Evolutionary conservation across 768 basidiomycete species (phyloP).

Genomic region (Tylopilus balloui): DNA sequence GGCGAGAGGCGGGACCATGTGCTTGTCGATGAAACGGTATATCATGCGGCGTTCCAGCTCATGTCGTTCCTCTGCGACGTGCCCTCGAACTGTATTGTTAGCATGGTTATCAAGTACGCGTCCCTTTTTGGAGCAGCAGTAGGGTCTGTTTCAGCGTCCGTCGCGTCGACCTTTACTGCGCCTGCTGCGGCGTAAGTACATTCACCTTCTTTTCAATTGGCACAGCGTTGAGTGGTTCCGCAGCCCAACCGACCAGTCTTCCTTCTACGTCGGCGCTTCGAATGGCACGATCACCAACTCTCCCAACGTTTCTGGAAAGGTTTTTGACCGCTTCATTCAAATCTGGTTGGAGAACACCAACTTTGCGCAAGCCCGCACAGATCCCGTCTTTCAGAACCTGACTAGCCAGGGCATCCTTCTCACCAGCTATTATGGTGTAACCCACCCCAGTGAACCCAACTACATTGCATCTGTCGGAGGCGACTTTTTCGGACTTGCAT

Average conservation of each 20-base stretch:
- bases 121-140: slow-evolving; percentile 13
- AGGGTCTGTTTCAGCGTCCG: slow-evolving; percentile 21
- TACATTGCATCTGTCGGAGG: slow-evolving; percentile 47
- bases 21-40: slow-evolving; percentile 5
- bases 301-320: slow-evolving; percentile 37
- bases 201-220: background rate
- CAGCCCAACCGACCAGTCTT: slow-evolving; percentile 28
- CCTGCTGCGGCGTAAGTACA: slow-evolving; percentile 27
- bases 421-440: slow-evolving; percentile 43
- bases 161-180: slow-evolving; percentile 25
- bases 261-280: slow-evolving; percentile 40
- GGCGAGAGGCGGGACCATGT: slow-evolving; percentile 8
- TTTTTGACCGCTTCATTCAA: slow-evolving; percentile 46
- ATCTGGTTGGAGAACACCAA: slow-evolving; percentile 68
- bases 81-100: slow-evolving; percentile 13
- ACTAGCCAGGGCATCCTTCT: slow-evolving; percentile 48
- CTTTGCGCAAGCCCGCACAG: slow-evolving; percentile 32
- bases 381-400: slow-evolving; percentile 34
- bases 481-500: slow-evolving; percentile 48
- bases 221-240: background rate
- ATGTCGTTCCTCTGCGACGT: too few species aligned
- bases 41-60: slow-evolving; percentile 1
- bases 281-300: slow-evolving; percentile 42
- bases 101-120: slow-evolving; percentile 15
- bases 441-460: slow-evolving; percentile 63